Percentiles rank a stretch among this genome's conserved stretches.
phyloP scores from a whole-genome alignment of 2,329 filamentous ascomycete genomes.

The Colletotrichum chrysophilum region DNA sequence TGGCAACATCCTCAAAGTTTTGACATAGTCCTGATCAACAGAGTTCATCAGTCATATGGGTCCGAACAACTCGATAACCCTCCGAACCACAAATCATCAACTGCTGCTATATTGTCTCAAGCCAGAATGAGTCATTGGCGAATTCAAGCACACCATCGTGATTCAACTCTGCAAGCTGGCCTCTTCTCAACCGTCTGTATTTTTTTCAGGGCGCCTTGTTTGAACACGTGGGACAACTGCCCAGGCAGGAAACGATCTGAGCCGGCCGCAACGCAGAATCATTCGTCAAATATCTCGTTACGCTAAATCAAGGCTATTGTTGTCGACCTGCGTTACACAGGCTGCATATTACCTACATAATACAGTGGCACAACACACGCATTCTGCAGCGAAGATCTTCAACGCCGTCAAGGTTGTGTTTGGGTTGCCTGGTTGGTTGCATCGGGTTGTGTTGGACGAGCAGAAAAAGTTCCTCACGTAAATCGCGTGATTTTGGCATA shows the following conservation, averaged over 20 bases:
- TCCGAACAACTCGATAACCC: not conserved
- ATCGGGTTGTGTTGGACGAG: not conserved
- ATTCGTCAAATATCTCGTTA: not conserved
- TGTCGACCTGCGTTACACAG: not conserved
- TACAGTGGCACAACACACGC: not conserved
- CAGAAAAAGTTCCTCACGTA: not conserved
- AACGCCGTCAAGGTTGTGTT: not conserved
- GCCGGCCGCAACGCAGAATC: not conserved
- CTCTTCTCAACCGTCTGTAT: not conserved
- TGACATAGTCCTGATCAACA: accelerated
- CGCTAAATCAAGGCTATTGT: not conserved
- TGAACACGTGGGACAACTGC: not conserved
- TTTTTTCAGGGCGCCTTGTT: accelerated
- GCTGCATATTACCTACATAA: not conserved
- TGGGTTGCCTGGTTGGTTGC: not conserved
- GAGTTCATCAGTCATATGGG: not conserved
- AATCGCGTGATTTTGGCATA: not conserved
- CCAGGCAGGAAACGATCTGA: not conserved
- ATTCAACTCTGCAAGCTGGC: not conserved
- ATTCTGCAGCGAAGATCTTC: not conserved
- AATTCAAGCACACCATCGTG: not conserved
- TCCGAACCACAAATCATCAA: not conserved
- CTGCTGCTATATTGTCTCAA: not conserved
- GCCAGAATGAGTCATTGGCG: not conserved
- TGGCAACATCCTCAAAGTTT: not conserved